phyloP scores from a whole-genome alignment of 768 basidiomycete genomes.

The Tylopilus plumbeoviolaceoides region DNA sequence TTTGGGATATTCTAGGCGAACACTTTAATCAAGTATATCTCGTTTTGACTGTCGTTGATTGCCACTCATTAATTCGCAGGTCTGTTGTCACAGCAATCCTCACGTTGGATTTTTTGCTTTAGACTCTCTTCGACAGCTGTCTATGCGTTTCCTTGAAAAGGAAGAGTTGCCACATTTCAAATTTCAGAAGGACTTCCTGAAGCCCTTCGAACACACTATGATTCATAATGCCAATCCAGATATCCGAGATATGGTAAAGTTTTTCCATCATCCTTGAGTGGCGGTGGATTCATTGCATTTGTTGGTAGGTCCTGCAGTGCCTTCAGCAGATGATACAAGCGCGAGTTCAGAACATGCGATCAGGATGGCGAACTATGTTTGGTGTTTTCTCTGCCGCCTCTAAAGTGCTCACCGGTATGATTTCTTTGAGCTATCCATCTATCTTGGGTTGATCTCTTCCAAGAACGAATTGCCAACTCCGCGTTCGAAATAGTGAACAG shows the following conservation, averaged over 20 bases:
- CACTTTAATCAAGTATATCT: slow-evolving; percentile 89
- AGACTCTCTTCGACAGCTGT: slow-evolving; percentile 92
- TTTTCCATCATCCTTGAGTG: not conserved
- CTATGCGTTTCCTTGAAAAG: slow-evolving; percentile 98
- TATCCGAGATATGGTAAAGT: slow-evolving; percentile 85
- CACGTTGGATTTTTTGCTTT: slow-evolving; percentile 96
- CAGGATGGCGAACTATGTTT: slow-evolving; percentile 99
- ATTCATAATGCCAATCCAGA: slow-evolving; percentile 94
- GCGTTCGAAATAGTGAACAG: slow-evolving; percentile 95
- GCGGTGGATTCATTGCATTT: not conserved
- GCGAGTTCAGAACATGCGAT: slow-evolving; percentile 89
- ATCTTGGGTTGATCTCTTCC: not conserved
- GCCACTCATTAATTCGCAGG: slow-evolving; percentile 44
- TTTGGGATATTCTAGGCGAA: slow-evolving; percentile 97
- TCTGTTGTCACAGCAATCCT: slow-evolving; percentile 97
- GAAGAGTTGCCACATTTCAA: slow-evolving; percentile 98
- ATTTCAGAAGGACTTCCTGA: slow-evolving; percentile 98
- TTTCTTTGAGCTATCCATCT: not conserved
- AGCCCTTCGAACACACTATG: slow-evolving; percentile 98
- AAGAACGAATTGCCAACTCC: slow-evolving; percentile 87
- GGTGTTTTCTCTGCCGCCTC: slow-evolving; percentile 97
- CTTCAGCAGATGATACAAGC: slow-evolving; percentile 99
- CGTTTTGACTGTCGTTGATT: not conserved
- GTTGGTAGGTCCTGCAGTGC: slow-evolving; percentile 83
- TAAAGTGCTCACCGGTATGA: slow-evolving; percentile 79